Conservation (phyloP, 805 yeast genomes). For the Debaryomyces prosopidis region DNA sequence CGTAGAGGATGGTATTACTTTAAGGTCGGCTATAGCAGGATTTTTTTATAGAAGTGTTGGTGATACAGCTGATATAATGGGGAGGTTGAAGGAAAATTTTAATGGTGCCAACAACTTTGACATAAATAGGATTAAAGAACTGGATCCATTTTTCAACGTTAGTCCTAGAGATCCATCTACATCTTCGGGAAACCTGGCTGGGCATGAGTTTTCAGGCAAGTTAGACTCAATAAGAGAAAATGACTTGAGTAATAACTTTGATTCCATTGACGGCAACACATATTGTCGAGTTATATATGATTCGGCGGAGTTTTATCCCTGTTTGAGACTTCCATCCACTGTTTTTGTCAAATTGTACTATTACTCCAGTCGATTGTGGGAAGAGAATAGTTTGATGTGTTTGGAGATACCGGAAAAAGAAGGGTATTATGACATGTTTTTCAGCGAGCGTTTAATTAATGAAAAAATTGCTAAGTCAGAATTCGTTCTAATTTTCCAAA, state of each 20-base stretch:
- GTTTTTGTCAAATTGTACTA: conserved; percentile 5
- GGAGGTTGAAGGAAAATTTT: background rate
- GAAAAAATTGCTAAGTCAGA: background rate
- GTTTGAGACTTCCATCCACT: conserved; percentile 1
- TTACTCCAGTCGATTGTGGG: background rate
- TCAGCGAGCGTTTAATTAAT: background rate
- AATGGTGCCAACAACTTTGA: background rate
- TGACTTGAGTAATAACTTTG: background rate
- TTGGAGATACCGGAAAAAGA: no score
- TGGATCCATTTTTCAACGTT: conserved; percentile 2
- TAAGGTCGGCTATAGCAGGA: conserved; percentile 6
- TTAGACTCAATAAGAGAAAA: background rate
- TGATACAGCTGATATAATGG: conserved; percentile 1
- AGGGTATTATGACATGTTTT: no score
- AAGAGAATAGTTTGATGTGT: no score
- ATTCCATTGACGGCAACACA: background rate
- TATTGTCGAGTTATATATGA: background rate
- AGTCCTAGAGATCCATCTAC: background rate
- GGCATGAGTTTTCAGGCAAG: no score
- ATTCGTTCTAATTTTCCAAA: conserved; percentile 2
- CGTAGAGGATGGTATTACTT: conserved; percentile 3
- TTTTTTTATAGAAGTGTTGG: conserved; percentile 1
- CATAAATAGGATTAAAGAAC: background rate
- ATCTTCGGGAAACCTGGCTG: no score
- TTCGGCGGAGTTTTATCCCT: background rate